phyloP scores from a whole-genome alignment of 257 asterid species.

The Ilex asprella region DNA sequence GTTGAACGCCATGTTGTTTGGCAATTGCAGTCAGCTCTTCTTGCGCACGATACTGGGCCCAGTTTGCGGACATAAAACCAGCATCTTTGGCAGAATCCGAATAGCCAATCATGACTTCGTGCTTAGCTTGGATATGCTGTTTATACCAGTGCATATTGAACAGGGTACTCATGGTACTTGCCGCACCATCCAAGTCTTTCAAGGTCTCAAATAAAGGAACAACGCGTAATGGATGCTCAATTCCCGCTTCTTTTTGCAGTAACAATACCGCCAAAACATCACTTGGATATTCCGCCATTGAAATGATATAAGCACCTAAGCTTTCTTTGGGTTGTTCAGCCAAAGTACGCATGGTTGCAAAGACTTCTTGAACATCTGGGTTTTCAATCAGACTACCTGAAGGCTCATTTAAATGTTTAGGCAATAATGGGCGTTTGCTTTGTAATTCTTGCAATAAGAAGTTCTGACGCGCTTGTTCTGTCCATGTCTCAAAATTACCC shows the following conservation, averaged over 20 bases:
- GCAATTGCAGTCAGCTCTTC: slow-evolving; percentile 64
- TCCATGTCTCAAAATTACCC: too few species aligned
- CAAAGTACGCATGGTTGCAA: slow-evolving; percentile 43
- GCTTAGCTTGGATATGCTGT: slow-evolving; percentile 46
- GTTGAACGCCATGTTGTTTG: slow-evolving; percentile 46
- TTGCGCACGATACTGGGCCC: slow-evolving; percentile 66
- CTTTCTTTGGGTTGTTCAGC: slow-evolving; percentile 64
- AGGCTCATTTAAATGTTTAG: too few species aligned
- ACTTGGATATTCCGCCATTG: slow-evolving; percentile 61
- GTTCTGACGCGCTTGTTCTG: too few species aligned
- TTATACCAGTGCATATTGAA: slow-evolving; percentile 64
- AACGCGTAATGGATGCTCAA: slow-evolving; percentile 42
- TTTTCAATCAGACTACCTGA: too few species aligned
- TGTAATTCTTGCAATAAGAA: too few species aligned
- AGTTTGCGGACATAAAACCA: slow-evolving; percentile 56
- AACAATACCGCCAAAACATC: slow-evolving; percentile 67
- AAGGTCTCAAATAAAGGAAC: slow-evolving; percentile 64
- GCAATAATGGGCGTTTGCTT: too few species aligned
- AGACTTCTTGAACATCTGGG: too few species aligned
- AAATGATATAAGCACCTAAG: slow-evolving; percentile 69
- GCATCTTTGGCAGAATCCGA: slow-evolving; percentile 75
- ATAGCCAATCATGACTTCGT: slow-evolving; percentile 74
- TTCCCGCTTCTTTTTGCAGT: slow-evolving; percentile 61
- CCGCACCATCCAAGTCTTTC: slow-evolving; percentile 53
- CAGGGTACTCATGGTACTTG: slow-evolving; percentile 55